Percentiles rank a stretch among this genome's conserved stretches.
Conservation (phyloP, 169 alveolate genomes). For the Cryptosporidium xiaoi region DNA sequence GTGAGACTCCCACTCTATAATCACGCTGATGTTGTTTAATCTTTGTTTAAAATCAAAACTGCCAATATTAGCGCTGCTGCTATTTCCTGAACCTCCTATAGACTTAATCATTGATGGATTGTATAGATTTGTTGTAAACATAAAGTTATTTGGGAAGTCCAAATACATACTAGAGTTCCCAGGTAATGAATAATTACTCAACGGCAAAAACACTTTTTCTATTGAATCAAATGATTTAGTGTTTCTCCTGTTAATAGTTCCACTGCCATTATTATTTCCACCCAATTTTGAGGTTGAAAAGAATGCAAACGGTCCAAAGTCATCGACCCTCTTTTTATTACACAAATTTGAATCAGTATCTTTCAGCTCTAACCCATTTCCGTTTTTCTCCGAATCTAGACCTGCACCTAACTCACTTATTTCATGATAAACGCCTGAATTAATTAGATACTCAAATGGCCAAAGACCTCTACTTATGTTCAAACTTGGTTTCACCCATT, state of each 20-base stretch:
- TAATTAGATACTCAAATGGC: constrained; percentile 34
- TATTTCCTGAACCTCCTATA: not conserved
- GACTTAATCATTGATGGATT: constrained; percentile 26
- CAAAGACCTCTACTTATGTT: constrained; percentile 24
- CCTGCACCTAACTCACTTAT: too few species aligned
- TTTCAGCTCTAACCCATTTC: not conserved
- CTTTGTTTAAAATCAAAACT: not conserved
- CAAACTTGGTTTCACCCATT: constrained; percentile 27
- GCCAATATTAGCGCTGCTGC: not conserved
- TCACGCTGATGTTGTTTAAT: constrained; percentile 25
- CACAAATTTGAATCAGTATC: not conserved
- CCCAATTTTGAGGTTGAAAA: constrained; percentile 13
- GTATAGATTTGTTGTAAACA: constrained; percentile 39
- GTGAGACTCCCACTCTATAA: constrained; percentile 31
- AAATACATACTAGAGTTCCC: not conserved
- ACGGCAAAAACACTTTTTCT: not conserved
- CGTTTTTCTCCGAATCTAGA: not conserved
- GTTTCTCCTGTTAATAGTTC: constrained; percentile 8
- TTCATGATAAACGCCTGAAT: not conserved
- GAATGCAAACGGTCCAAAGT: constrained; percentile 26
- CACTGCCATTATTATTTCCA: not conserved
- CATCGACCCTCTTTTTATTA: constrained; percentile 9
- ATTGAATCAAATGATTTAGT: not conserved
- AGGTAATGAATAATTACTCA: not conserved
- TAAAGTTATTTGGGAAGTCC: constrained; percentile 26